Evolutionary conservation across 2,329 filamentous ascomycete species (phyloP), one percentile per base, ranked within the genome.

Genomic region (Scedosporium dehoogii): DNA sequence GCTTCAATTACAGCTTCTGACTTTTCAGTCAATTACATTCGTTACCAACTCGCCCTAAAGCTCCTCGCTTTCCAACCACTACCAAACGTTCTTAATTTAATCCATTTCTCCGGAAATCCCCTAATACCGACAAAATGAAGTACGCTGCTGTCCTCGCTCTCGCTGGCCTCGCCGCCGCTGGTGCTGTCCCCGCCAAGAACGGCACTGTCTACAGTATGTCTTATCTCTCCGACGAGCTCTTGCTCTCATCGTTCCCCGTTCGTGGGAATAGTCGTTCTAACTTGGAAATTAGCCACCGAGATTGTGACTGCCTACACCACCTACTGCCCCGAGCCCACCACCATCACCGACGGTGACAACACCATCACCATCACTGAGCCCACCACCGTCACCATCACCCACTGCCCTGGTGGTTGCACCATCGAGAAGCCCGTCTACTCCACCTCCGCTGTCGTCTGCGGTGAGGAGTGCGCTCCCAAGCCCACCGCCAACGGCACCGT

Each of bases 311-410:
- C 78, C 63, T 84, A 84, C 79, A 85, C 82, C 76, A 91, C 88
- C 72, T 90, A 81, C 84, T 91, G 89, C 85, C 87, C 88, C 23
- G 79, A 72, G 68, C 74, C 88, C 67, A 90, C 88, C 69, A 74
- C 78, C 69, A 75, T 90, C 75, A 83, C 81, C 70, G 79, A 88
- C 77, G 82, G 81, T 72, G 78, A 75, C 75, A 79, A 81, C 73
- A 89, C 86, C 76, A 89, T 88, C 81, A 87, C 82, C 69, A 79
- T 91, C 76, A 85, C 85, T 67, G 78, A 81, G 77, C 76, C 86
- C 72, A 87, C 85, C 73, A 87, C 85, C 73, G 75, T 89, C 74
- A 89, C 86, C 78, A 83, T 89, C 80, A 84, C 84, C 69, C 79
- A 87, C 81, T 88, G 87, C 82, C 83, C 86, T 69, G 60, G 60